phyloP scores from a whole-genome alignment of 306 rosid genomes.

The Bauhinia variegata region DNA sequence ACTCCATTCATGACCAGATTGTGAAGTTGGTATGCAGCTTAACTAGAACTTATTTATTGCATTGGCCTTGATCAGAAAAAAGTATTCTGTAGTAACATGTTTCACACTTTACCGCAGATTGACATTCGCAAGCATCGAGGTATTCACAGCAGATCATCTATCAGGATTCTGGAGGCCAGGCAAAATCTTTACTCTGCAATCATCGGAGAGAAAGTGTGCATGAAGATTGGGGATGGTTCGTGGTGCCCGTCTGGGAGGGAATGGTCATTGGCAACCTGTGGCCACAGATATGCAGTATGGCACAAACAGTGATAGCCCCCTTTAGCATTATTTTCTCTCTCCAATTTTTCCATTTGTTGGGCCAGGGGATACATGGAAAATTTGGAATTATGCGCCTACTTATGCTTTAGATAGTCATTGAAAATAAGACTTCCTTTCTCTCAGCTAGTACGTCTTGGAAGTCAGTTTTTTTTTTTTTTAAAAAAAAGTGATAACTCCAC shows the following conservation, averaged over 20 bases:
- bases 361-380: not conserved
- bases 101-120: constrained; percentile 56
- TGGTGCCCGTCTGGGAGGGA: constrained; percentile 83
- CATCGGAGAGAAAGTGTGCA: constrained; percentile 72
- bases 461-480: too few species aligned
- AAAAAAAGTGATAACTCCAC: too few species aligned
- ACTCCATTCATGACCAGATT: constrained; percentile 67
- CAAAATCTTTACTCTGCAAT: constrained; percentile 82
- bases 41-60: not conserved
- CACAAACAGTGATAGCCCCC: constrained; percentile 44
- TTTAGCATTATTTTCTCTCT: not conserved
- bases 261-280: constrained; percentile 77
- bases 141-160: constrained; percentile 72
- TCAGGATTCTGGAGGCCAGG: constrained; percentile 77
- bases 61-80: constrained; percentile 5
- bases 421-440: too few species aligned
- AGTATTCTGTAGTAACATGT: constrained; percentile 2
- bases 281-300: constrained; percentile 89
- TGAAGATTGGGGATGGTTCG: constrained; percentile 88
- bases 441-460: too few species aligned
- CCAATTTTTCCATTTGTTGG: not conserved
- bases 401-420: too few species aligned
- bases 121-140: constrained; percentile 73
- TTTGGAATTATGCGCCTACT: too few species aligned
- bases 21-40: constrained; percentile 68